phyloP scores from a whole-genome alignment of 352 stramenopile species.

The Pythium periplocum region DNA sequence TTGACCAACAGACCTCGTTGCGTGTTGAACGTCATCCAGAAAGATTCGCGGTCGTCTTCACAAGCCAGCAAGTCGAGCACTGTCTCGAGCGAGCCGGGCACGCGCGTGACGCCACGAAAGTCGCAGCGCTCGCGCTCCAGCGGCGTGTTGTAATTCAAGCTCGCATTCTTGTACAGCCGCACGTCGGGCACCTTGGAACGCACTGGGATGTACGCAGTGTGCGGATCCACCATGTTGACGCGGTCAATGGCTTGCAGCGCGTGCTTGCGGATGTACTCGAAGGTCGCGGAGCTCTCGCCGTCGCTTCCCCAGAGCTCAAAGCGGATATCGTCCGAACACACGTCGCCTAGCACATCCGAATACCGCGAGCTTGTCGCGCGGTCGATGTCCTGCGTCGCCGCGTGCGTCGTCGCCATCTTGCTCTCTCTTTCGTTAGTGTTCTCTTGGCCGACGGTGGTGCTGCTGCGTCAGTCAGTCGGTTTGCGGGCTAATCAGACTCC shows the following conservation, averaged over 20 bases:
- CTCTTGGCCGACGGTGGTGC: too few species aligned
- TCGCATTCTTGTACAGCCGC: slow-evolving; percentile 47
- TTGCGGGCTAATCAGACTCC: too few species aligned
- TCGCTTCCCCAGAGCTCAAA: slow-evolving; percentile 33
- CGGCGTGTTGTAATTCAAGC: slow-evolving; percentile 12
- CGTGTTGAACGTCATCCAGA: slow-evolving; percentile 71
- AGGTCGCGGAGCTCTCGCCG: slow-evolving; percentile 23
- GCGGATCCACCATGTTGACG: slow-evolving; percentile 41
- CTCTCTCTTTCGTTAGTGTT: too few species aligned
- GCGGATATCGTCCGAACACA: too few species aligned
- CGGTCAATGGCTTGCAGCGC: slow-evolving; percentile 37
- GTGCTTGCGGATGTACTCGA: slow-evolving; percentile 57
- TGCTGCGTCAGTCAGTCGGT: too few species aligned
- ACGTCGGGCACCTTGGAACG: slow-evolving; percentile 57
- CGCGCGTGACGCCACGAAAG: slow-evolving; percentile 62
- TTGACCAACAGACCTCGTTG: slow-evolving; percentile 50
- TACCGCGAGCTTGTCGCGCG: too few species aligned
- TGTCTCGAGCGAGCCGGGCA: slow-evolving; percentile 50
- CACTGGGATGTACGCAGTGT: slow-evolving; percentile 42
- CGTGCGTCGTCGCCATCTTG: too few species aligned
- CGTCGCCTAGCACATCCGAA: too few species aligned
- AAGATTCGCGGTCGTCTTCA: slow-evolving; percentile 54
- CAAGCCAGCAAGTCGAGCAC: slow-evolving; percentile 52
- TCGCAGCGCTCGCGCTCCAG: slow-evolving; percentile 35
- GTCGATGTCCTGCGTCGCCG: too few species aligned